Percentiles rank a stretch among this genome's conserved stretches.
phyloP scores from a whole-genome alignment of 495 filamentous ascomycete species.

The Tuber borchii region DNA sequence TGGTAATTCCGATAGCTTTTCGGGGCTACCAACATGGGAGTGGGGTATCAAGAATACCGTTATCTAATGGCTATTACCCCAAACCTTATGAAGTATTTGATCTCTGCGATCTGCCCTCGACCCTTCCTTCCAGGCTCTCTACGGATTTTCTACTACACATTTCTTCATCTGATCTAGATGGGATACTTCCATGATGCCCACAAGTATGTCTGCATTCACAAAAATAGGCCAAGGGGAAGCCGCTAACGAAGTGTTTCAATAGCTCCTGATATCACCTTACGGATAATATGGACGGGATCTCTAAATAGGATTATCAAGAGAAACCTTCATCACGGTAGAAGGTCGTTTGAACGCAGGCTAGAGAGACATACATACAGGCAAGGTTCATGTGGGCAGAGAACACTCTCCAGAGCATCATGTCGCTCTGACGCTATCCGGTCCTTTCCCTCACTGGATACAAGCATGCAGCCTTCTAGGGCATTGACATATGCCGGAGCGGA shows the following conservation, averaged over 20 bases:
- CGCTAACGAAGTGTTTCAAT: neutral
- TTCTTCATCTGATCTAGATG: neutral
- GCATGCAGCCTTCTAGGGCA: neutral
- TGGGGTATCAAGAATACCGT: neutral
- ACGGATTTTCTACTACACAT: neutral
- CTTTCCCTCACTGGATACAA: neutral
- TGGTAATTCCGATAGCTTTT: neutral
- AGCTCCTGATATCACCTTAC: neutral
- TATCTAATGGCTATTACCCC: neutral
- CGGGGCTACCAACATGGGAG: neutral
- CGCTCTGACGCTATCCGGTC: neutral
- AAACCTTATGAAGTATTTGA: conserved; percentile 1
- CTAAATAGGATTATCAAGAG: neutral
- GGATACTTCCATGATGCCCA: neutral
- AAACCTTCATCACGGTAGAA: neutral
- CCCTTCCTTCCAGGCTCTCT: neutral
- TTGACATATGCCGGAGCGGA: neutral
- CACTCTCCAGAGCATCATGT: neutral
- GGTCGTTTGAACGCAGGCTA: neutral
- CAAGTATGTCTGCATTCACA: neutral
- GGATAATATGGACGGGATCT: neutral
- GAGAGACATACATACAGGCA: neutral
- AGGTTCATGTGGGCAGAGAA: neutral
- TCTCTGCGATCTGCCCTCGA: neutral
- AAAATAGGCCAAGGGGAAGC: neutral